Evolutionary conservation across 805 yeast genomes (phyloP).

Genomic region (Lachancea fermentati): DNA sequence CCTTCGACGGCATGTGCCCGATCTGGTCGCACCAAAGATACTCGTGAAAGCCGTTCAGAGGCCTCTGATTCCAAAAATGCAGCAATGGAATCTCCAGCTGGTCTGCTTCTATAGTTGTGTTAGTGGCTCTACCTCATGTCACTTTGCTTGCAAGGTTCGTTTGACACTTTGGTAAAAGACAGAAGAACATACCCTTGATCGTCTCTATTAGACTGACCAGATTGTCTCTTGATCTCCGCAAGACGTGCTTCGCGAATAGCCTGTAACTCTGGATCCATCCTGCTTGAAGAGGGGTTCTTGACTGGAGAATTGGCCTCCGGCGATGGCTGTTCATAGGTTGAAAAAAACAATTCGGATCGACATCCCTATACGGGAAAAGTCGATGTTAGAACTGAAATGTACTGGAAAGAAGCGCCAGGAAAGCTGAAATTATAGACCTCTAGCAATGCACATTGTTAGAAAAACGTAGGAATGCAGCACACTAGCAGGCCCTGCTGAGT

Average conservation of each 20-base stretch:
- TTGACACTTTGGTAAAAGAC: no score
- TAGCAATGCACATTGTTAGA: no score
- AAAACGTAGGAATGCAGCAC: no score
- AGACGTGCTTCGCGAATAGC: constrained; percentile 93
- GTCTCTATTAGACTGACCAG: constrained; percentile 31
- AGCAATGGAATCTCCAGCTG: constrained; percentile 38
- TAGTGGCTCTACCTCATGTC: not conserved
- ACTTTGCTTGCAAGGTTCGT: not conserved
- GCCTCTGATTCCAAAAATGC: constrained; percentile 80
- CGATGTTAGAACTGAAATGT: not conserved
- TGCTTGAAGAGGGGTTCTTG: not conserved
- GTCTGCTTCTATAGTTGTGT: constrained; percentile 2
- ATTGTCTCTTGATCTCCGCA: constrained; percentile 66
- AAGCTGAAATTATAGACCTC: no score
- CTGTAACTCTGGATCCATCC: constrained; percentile 84
- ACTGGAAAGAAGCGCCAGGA: no score
- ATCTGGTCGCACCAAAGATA: constrained; percentile 84
- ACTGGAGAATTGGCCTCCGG: not conserved
- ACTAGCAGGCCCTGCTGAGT: no score
- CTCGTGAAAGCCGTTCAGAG: constrained; percentile 79
- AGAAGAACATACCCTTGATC: constrained; percentile 13
- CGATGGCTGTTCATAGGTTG: not conserved
- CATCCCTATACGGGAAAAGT: not conserved
- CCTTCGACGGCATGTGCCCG: constrained; percentile 85
- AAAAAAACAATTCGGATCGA: not conserved